Evolutionary conservation across 805 yeast genomes (phyloP).

Genomic region (Suhomyces emberorum): DNA sequence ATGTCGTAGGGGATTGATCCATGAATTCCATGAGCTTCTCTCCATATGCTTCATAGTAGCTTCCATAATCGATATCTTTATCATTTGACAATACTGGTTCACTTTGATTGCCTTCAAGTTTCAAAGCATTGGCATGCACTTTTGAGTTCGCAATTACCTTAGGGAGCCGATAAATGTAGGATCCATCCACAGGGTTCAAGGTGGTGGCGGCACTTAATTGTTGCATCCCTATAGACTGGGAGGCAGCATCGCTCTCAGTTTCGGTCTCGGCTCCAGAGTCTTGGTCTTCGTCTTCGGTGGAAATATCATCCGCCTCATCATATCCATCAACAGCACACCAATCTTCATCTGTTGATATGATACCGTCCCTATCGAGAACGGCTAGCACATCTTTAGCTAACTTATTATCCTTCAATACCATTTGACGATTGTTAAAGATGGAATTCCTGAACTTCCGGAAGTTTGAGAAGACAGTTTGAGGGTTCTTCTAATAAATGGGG

Average conservation of each 20-base stretch:
- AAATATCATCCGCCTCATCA: not conserved
- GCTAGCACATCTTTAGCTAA: slow-evolving; percentile 7
- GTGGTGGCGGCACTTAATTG: slow-evolving; percentile 1
- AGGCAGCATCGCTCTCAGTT: slow-evolving; percentile 1
- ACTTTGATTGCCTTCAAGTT: not conserved
- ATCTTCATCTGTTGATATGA: slow-evolving; percentile 12
- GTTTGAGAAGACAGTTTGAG: no score
- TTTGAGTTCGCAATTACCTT: not conserved
- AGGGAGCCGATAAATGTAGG: slow-evolving; percentile 9
- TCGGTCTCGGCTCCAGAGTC: slow-evolving; percentile 7
- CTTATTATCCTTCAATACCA: slow-evolving; percentile 12
- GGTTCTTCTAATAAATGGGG: no score
- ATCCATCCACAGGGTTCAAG: not conserved
- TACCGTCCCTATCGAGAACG: not conserved
- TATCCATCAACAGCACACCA: not conserved
- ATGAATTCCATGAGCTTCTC: slow-evolving; percentile 28
- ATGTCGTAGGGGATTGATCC: slow-evolving; percentile 40
- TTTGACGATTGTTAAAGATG: no score
- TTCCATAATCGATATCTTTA: not conserved
- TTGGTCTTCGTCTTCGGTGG: slow-evolving; percentile 1
- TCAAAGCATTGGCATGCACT: not conserved
- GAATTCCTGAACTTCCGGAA: no score
- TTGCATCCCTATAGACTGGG: slow-evolving; percentile 1
- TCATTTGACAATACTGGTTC: not conserved
- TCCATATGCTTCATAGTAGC: slow-evolving; percentile 17